These are phyloP conservation scores for barley (Hordeum vulgare) DNA, from an alignment of 176 grass and related monocot species.

Conservation along the genomic window DNA sequence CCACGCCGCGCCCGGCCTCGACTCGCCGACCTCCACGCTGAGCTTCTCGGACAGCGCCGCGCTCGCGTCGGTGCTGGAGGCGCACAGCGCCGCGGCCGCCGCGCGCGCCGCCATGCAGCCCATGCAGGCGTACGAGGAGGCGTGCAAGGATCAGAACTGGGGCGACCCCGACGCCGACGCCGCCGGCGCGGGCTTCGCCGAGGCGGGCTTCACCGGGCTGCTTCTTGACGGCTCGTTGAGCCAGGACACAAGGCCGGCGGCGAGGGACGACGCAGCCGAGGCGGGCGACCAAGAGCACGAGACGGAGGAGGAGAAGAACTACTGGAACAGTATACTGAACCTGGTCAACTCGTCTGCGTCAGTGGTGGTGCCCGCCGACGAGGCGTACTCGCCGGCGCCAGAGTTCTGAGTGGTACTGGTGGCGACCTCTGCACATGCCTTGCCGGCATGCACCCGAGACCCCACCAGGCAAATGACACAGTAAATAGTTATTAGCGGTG, in stretches of 20 bases:
- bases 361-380: not conserved
- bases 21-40: slow-evolving; percentile 60
- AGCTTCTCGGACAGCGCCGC: slow-evolving; percentile 52
- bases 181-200: slow-evolving; percentile 17
- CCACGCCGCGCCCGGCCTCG: slow-evolving; percentile 4
- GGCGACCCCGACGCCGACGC: not conserved
- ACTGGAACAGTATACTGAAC: slow-evolving; percentile 57
- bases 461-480: not conserved
- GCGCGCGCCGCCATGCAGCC: slow-evolving; percentile 39
- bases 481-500: slow-evolving; percentile 39
- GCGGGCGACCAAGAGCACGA: slow-evolving; percentile 17
- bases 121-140: slow-evolving; percentile 46
- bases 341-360: slow-evolving; percentile 47
- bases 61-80: slow-evolving; percentile 40
- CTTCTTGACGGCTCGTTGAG: slow-evolving; percentile 35
- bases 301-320: slow-evolving; percentile 45
- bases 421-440: not conserved
- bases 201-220: slow-evolving; percentile 36
- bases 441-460: not conserved
- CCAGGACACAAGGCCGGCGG: slow-evolving; percentile 19
- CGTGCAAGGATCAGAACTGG: slow-evolving; percentile 36
- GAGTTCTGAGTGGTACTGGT: slow-evolving; percentile 33
- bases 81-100: slow-evolving; percentile 8
- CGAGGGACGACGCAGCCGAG: not conserved
- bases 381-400: slow-evolving; percentile 24